A percentile compares a stretch with the other conserved stretches of the same genome.
These are phyloP conservation scores for Xylariaceae sp. DNA, from an alignment of 2,329 filamentous ascomycete genomes.

Conservation along the genomic window DNA sequence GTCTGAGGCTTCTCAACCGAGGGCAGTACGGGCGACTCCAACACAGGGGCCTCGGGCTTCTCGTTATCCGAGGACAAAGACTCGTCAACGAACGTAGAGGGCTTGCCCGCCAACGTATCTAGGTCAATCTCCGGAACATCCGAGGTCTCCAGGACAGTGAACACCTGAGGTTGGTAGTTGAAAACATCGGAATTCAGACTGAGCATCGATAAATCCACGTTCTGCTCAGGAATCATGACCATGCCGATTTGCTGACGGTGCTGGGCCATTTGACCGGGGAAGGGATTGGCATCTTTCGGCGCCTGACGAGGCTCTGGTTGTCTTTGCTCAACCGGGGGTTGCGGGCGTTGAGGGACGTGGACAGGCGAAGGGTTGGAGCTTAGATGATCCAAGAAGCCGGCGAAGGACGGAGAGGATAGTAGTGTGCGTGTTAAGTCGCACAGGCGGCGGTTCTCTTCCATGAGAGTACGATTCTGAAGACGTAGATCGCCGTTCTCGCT, in stretches of 20 bases:
- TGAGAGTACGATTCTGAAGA: constrained; percentile 76
- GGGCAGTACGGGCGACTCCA: constrained; percentile 49
- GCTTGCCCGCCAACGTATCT: constrained; percentile 71
- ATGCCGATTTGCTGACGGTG: constrained; percentile 71
- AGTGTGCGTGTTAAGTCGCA: constrained; percentile 80
- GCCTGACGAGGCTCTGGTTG: constrained; percentile 52
- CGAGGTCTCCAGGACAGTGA: constrained; percentile 71
- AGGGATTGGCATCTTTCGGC: constrained; percentile 69
- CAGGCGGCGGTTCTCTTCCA: constrained; percentile 83
- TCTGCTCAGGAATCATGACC: constrained; percentile 80
- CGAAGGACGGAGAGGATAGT: constrained; percentile 79
- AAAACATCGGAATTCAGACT: constrained; percentile 56
- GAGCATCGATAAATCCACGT: constrained; percentile 75
- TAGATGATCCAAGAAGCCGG: constrained; percentile 74
- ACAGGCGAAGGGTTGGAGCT: constrained; percentile 56
- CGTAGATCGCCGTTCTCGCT: constrained; percentile 83
- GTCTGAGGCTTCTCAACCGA: constrained; percentile 37
- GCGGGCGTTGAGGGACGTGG: constrained; percentile 40
- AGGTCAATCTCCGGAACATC: constrained; percentile 66
- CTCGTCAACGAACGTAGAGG: constrained; percentile 55
- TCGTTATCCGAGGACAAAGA: constrained; percentile 50
- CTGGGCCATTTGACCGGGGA: constrained; percentile 55
- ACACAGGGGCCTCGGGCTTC: constrained; percentile 58
- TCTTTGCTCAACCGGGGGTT: constrained; percentile 45
- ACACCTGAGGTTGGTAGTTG: constrained; percentile 71